Evolutionary conservation across 2,329 filamentous ascomycete genomes (phyloP), one percentile per base, ranked within the genome.

Genomic region (Emericellopsis atlantica): DNA sequence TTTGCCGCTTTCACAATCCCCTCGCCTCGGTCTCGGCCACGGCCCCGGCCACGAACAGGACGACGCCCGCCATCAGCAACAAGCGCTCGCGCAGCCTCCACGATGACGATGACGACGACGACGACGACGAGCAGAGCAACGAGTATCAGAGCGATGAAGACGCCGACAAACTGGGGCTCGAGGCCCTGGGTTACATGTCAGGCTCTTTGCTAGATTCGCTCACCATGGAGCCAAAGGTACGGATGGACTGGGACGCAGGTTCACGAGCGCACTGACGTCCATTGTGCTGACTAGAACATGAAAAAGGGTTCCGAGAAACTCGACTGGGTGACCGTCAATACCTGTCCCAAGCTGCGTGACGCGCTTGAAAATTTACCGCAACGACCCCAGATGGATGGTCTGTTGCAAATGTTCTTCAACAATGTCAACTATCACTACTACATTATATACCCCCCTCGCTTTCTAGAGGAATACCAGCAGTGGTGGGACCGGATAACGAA

Each of bases 351-450:
- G 37, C 47, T 56, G 24, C 43, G 52, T 36, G 46, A 45, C 7
- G 46, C 52, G 8, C 40, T 57, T 6, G 40, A 51, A 18, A 39
- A 50, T 18, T 45, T 56, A 14, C 54, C 54, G 2, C 38, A 39
- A 16, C 51, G 52, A 11, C 44, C 45, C 21, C 47, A 49, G n/a
- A 52, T 55, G 48, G 53, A 53, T 51, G 46, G 39, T 10, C 45
- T 59, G 3, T 48, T 58, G 4, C 47, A 51, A 21, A 49, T 48
- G 24, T 59, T 58, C 36, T 44, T 56, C 39, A 44, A 46, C 24
- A 52, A 54, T 23, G 50, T 57, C 40, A 59, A 59, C 37, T 54
- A 49, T 16, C 54, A 59, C 42, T 58, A 59, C 44, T 56, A 57
- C 47, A 52, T 58, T 41, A 50, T 59, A 37, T 54, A 57, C 37